phyloP scores from a whole-genome alignment of 305 asterid species.

The Solanum hybrid region DNA sequence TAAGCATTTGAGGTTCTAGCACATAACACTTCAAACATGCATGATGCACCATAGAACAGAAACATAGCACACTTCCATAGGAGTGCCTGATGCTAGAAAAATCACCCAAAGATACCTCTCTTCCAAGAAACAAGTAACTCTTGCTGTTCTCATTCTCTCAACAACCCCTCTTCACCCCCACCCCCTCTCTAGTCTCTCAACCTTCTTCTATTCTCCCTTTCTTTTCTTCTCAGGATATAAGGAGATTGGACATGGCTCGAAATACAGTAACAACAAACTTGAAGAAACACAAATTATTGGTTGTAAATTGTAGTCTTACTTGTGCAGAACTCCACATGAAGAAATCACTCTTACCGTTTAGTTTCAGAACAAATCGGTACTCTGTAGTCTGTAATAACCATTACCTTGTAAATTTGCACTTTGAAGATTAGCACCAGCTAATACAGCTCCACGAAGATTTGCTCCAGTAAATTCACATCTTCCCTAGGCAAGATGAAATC shows the following conservation, averaged over 20 bases:
- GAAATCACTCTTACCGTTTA: background rate
- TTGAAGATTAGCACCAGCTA: conserved; percentile 91
- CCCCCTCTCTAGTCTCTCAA: background rate
- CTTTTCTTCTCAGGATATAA: background rate
- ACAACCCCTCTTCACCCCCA: background rate
- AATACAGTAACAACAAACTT: background rate
- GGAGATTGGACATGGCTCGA: background rate
- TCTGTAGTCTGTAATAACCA: conserved; percentile 1
- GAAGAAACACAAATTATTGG: background rate
- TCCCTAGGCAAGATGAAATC: conserved; percentile 38
- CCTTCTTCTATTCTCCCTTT: background rate
- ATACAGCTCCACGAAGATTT: conserved; percentile 84
- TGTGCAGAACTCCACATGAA: background rate
- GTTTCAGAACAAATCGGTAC: conserved; percentile 5
- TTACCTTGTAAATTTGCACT: conserved; percentile 94
- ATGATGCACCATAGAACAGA: background rate
- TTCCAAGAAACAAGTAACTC: background rate
- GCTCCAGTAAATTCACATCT: conserved; percentile 97
- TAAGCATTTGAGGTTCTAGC: background rate
- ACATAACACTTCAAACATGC: background rate
- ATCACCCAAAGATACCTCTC: background rate
- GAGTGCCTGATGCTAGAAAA: background rate
- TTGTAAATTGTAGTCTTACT: background rate
- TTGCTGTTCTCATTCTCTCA: background rate
- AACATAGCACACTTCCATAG: background rate